Base-by-base conservation (phyloP, 2,329 filamentous ascomycete genomes). In the Penicillium psychrosexuale region DNA sequence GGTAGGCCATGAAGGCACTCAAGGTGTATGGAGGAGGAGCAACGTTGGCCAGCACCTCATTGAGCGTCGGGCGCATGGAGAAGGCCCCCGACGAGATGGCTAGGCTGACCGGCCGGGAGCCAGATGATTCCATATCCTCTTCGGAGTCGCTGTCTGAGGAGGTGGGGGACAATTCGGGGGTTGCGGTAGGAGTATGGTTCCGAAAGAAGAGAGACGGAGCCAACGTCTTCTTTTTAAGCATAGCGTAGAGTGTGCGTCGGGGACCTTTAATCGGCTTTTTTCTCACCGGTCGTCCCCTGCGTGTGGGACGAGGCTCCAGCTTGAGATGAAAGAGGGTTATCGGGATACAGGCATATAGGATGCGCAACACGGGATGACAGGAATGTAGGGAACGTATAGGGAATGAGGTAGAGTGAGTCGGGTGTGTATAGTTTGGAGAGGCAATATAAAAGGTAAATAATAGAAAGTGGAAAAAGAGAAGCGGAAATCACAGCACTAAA, bases 1-100 rank as follows among this genome's bases (percentile, higher is more conserved):
- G 82, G 68, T 96, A 97, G 53, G 92, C 92, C 85, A 94, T 97
- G 74, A 97, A 97, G 31, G 93, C 93, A 57, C 85, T 87, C 8
- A 97, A 80, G 0, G 92, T 96, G 82, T 91, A 97, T 63, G 94
- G 94, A 38, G 91, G 86, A 8, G 90, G 86, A 34, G 94, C 90
- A 42, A 84, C 84, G 75, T 97, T 94, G 61, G 89, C 84, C 42
- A 99, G 83, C 28, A 99, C 95, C 66, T 97, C 93, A 56, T 87
- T 83, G 47, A 99, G 79, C 30, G 90, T 88, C 40, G 91, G 93
- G 67, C 85, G 79, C 63, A 69, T 82, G 72, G 74, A 69, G 50
- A 71, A 71, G 46, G 68, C 68, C 58, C 74, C 72, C 56, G 67
- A 63, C 45, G 75, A 72, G 51, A 73, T 69, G 42, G 69, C 67